phyloP scores from a whole-genome alignment of 1,284 basidiomycete species.

The Salmacisia buchloeana region DNA sequence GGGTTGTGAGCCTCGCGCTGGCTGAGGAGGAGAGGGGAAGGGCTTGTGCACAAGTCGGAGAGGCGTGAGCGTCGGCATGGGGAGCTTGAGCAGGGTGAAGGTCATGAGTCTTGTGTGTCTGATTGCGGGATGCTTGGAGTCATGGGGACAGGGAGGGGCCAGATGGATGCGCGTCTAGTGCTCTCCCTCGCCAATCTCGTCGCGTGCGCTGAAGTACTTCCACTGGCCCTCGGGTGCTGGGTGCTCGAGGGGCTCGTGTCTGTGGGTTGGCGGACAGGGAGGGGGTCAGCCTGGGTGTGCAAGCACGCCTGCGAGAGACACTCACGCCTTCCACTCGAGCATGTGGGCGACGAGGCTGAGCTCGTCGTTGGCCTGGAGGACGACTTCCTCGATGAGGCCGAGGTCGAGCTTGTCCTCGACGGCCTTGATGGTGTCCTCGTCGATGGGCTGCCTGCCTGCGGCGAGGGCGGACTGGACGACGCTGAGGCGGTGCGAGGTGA shows the following conservation, averaged over 20 bases:
- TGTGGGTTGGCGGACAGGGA: slow-evolving; percentile 47
- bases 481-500: slow-evolving; percentile 75
- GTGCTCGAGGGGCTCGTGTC: slow-evolving; percentile 80
- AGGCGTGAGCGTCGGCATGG: too few species aligned
- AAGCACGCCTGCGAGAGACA: slow-evolving; percentile 34
- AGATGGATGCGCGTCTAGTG: too few species aligned
- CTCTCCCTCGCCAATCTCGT: slow-evolving; percentile 43
- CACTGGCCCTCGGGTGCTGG: slow-evolving; percentile 76
- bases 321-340: slow-evolving; percentile 92
- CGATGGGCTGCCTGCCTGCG: slow-evolving; percentile 55
- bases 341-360: slow-evolving; percentile 72
- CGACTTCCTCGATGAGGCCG: slow-evolving; percentile 65
- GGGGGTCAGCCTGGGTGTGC: background rate
- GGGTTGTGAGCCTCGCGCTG: too few species aligned
- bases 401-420: slow-evolving; percentile 57
- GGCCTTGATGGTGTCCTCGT: slow-evolving; percentile 67
- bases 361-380: slow-evolving; percentile 80
- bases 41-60: too few species aligned
- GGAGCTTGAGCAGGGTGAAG: too few species aligned
- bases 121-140: too few species aligned
- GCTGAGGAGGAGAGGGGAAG: too few species aligned
- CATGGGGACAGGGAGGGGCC: too few species aligned
- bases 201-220: slow-evolving; percentile 62
- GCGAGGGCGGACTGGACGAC: slow-evolving; percentile 59
- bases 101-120: too few species aligned